phyloP scores from a whole-genome alignment of 345 rosid species.

The Gossypium anomalum region DNA sequence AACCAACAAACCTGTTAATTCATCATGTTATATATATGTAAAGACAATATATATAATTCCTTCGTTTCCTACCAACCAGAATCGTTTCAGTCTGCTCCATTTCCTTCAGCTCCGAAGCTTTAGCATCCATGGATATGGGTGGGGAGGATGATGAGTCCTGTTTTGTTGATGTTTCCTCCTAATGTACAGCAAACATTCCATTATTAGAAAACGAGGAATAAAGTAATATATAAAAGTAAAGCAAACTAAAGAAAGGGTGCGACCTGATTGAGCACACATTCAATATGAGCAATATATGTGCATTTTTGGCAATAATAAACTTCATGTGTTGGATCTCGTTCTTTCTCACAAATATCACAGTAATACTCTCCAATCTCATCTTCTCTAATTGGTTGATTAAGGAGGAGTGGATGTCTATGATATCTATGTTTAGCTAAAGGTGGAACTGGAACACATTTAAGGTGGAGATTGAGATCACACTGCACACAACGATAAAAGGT shows the following conservation, averaged over 20 bases:
- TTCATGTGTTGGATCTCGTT: slow-evolving; percentile 12
- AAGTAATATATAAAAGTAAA: too few relatives aligned
- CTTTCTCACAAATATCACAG: slow-evolving; percentile 13
- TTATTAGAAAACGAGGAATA: too few relatives aligned
- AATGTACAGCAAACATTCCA: background rate
- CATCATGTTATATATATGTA: too few relatives aligned
- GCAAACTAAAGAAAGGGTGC: background rate
- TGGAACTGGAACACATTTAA: slow-evolving; percentile 5
- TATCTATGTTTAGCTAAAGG: background rate
- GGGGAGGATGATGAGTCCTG: background rate
- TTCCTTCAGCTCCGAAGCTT: background rate
- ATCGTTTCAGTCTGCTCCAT: background rate
- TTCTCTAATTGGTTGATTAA: background rate
- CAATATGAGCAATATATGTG: slow-evolving; percentile 23
- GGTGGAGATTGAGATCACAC: slow-evolving; percentile 2
- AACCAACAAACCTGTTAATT: too few relatives aligned
- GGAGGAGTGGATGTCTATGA: background rate
- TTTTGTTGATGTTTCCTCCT: background rate
- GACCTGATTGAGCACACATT: slow-evolving; percentile 22
- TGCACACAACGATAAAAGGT: background rate
- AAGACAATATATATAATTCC: too few relatives aligned
- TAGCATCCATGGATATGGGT: background rate
- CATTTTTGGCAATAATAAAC: slow-evolving; percentile 22
- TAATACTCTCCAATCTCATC: background rate
- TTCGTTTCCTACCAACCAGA: background rate